Conservation (phyloP, 2,329 filamentous ascomycete species). For the Verticillium dahliae region DNA sequence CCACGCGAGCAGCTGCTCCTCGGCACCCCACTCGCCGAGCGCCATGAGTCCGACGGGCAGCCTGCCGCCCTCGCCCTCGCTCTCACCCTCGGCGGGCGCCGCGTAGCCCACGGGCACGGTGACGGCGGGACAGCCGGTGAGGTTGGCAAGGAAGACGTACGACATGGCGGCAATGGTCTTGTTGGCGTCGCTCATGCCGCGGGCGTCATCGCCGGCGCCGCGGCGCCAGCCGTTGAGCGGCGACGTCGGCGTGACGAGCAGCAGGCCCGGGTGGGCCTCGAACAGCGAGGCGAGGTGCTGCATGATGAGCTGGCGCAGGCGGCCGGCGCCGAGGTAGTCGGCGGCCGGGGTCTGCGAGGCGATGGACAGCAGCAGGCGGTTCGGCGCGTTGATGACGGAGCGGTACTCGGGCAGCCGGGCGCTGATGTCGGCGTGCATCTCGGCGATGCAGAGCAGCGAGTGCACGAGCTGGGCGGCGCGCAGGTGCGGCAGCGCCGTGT, state of each 20-base stretch:
- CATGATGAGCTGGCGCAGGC: constrained; percentile 72
- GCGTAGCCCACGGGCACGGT: constrained; percentile 70
- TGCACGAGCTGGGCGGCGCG: constrained; percentile 71
- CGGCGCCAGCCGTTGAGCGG: constrained; percentile 72
- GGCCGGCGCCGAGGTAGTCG: constrained; percentile 68
- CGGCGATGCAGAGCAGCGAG: constrained; percentile 67
- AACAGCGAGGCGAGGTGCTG: constrained; percentile 68
- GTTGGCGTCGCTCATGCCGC: constrained; percentile 72
- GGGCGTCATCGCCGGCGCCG: constrained; percentile 47
- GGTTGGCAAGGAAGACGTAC: constrained; percentile 81
- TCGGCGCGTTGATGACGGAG: constrained; percentile 49
- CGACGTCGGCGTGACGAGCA: constrained; percentile 73
- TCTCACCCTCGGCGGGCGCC: constrained; percentile 36
- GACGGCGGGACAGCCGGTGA: constrained; percentile 70
- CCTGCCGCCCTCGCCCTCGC: constrained; percentile 32
- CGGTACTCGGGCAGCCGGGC: constrained; percentile 29
- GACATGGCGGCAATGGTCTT: constrained; percentile 71
- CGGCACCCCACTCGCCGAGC: constrained; percentile 60
- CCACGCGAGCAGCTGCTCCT: constrained; percentile 57
- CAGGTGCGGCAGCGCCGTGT: constrained; percentile 62
- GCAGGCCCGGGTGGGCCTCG: constrained; percentile 62
- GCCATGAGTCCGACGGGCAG: constrained; percentile 57
- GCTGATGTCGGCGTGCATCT: constrained; percentile 44
- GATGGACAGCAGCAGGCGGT: constrained; percentile 62
- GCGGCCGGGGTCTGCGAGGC: constrained; percentile 56